A percentile compares a stretch with the other conserved stretches of the same genome.
phyloP scores from a whole-genome alignment of 2,329 filamentous ascomycete species.

The Sporothrix luriei region DNA sequence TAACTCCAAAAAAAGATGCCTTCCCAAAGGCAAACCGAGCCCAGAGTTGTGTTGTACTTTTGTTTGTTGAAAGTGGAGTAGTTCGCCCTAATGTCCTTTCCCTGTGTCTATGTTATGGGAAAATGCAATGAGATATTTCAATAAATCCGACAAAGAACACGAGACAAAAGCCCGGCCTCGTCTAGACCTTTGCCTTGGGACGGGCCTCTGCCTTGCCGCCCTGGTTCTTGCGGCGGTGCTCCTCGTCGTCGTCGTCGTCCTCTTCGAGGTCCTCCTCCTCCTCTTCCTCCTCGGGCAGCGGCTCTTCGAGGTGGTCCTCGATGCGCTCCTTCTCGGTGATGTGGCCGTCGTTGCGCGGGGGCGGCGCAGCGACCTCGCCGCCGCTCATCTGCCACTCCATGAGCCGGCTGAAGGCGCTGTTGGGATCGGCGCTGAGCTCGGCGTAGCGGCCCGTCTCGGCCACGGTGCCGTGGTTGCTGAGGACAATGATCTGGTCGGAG shows the following conservation, averaged over 20 bases:
- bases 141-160: background rate
- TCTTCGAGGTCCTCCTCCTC: constrained; percentile 30
- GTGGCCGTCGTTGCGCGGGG: constrained; percentile 43
- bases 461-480: constrained; percentile 82
- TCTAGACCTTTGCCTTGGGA: background rate
- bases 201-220: background rate
- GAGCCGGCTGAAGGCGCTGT: constrained; percentile 87
- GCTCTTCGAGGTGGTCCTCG: constrained; percentile 52
- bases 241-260: constrained; percentile 10
- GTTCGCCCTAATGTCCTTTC: background rate
- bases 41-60: constrained; percentile 3
- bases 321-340: constrained; percentile 58
- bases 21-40: background rate
- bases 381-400: constrained; percentile 99
- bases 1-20: constrained; percentile 16
- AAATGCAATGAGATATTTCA: background rate
- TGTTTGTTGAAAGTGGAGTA: constrained; percentile 24
- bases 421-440: constrained; percentile 69
- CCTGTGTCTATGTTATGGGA: background rate
- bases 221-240: constrained; percentile 18
- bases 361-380: constrained; percentile 59
- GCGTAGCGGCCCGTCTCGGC: constrained; percentile 87
- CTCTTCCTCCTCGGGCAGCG: constrained; percentile 44
- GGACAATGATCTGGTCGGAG: constrained; percentile 90
- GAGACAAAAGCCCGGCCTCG: background rate